phyloP scores from a whole-genome alignment of 768 basidiomycete species.

The Tylopilus cervinicoccineus region DNA sequence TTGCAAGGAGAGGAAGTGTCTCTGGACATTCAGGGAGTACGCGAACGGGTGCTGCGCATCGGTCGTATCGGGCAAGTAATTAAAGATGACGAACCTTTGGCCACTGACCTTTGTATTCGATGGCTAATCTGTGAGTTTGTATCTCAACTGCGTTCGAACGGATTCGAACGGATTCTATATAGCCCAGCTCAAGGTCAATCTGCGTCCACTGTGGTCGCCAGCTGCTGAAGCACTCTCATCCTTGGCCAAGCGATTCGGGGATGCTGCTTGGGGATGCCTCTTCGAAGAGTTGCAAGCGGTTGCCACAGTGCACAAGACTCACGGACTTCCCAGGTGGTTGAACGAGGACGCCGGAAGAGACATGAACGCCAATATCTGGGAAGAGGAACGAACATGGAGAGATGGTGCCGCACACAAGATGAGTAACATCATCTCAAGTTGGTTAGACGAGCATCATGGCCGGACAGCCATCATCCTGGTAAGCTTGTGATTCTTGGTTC shows the following conservation, averaged over 20 bases:
- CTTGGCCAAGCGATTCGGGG: slow-evolving; percentile 53
- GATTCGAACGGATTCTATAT: background rate
- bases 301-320: slow-evolving; percentile 6
- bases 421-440: slow-evolving; percentile 43
- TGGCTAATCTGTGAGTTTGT: slow-evolving; percentile 67
- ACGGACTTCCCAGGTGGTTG: slow-evolving; percentile 25
- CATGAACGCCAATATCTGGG: slow-evolving; percentile 38
- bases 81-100: slow-evolving; percentile 44
- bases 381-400: slow-evolving; percentile 73
- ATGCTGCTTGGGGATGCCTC: slow-evolving; percentile 67
- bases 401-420: slow-evolving; percentile 69
- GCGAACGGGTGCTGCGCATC: slow-evolving; percentile 81
- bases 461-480: slow-evolving; percentile 35
- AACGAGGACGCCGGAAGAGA: slow-evolving; percentile 17
- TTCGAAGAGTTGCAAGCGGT: slow-evolving; percentile 56
- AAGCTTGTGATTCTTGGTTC: slow-evolving; percentile 2
- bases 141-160: background rate
- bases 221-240: slow-evolving; percentile 62
- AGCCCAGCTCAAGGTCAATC: slow-evolving; percentile 92
- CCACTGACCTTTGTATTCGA: slow-evolving; percentile 59
- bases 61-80: slow-evolving; percentile 64
- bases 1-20: slow-evolving; percentile 79
- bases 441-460: slow-evolving; percentile 37
- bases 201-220: slow-evolving; percentile 87
- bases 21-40: slow-evolving; percentile 72